phyloP scores from a whole-genome alignment of 2,329 filamentous ascomycete species.

The Domatiomyces globalis region DNA sequence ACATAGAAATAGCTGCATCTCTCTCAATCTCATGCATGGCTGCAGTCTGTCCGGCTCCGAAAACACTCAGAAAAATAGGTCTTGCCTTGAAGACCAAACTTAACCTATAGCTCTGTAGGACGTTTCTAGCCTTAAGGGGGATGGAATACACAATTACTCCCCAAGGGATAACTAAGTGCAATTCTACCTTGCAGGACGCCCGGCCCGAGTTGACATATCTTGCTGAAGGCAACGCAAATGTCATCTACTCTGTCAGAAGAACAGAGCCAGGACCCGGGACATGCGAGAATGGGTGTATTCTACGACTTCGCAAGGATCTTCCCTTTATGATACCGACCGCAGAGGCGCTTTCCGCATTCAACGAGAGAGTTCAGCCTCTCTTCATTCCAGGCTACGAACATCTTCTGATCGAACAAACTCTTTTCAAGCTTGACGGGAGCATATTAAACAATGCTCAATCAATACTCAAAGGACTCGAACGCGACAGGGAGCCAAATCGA shows the following conservation, averaged over 20 bases:
- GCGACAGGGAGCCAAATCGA: constrained; percentile 23
- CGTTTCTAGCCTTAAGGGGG: neutral
- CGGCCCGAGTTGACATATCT: constrained; percentile 27
- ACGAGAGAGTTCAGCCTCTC: constrained; percentile 39
- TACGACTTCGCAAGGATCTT: constrained; percentile 48
- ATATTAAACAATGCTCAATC: constrained; percentile 36
- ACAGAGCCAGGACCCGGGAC: constrained; percentile 19
- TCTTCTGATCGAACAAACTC: constrained; percentile 22
- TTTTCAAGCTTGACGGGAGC: constrained; percentile 38
- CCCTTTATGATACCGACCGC: constrained; percentile 32
- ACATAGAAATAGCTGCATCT: too few species aligned
- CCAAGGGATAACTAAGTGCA: neutral
- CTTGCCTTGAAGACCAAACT: too few species aligned
- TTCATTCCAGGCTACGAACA: constrained; percentile 32
- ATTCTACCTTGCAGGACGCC: neutral
- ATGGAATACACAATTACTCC: neutral
- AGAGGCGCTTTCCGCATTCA: constrained; percentile 28
- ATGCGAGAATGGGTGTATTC: constrained; percentile 16
- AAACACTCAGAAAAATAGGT: too few species aligned
- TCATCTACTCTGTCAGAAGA: constrained; percentile 38
- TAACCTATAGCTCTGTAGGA: neutral
- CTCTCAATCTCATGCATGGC: too few species aligned
- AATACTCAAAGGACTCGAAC: constrained; percentile 29
- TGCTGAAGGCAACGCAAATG: constrained; percentile 62
- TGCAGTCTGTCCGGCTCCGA: too few species aligned